Conservation (phyloP, 768 basidiomycete species). For the Suillus paluster region DNA sequence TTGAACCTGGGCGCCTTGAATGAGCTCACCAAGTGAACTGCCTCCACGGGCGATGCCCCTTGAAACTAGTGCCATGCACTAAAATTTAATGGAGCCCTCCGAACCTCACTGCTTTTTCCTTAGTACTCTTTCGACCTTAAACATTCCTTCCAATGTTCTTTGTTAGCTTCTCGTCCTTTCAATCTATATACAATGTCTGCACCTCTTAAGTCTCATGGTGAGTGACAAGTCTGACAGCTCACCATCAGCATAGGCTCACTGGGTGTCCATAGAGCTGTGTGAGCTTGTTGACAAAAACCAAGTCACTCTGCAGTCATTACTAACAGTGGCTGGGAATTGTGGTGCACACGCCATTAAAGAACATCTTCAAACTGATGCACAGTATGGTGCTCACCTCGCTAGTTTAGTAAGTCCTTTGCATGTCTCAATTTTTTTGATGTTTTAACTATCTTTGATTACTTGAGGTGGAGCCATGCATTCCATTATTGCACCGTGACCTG, state of each 20-base stretch:
- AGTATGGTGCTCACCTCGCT: not conserved
- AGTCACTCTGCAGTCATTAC: too few relatives aligned
- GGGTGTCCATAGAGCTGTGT: too few relatives aligned
- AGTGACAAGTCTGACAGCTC: too few relatives aligned
- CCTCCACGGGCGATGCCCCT: not conserved
- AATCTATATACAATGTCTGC: too few relatives aligned
- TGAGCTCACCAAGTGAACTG: not conserved
- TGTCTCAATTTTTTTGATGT: not conserved
- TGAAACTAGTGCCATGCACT: too few relatives aligned
- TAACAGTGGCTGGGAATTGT: not conserved
- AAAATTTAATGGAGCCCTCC: too few relatives aligned
- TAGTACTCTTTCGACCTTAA: too few relatives aligned
- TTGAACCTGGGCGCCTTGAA: not conserved
- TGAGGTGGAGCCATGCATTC: not conserved
- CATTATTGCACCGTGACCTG: not conserved
- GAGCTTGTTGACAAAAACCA: too few relatives aligned
- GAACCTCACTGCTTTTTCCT: not conserved
- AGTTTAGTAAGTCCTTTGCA: not conserved
- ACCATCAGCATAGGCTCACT: too few relatives aligned
- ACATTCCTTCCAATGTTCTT: not conserved
- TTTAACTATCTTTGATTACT: not conserved
- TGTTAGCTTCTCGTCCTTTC: not conserved
- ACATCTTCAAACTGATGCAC: not conserved
- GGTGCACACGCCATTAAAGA: not conserved
- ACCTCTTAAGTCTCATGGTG: too few relatives aligned